A percentile compares a stretch with the other conserved stretches of the same genome.
Conservation (phyloP, 805 yeast species). For the Candida oleophila region DNA sequence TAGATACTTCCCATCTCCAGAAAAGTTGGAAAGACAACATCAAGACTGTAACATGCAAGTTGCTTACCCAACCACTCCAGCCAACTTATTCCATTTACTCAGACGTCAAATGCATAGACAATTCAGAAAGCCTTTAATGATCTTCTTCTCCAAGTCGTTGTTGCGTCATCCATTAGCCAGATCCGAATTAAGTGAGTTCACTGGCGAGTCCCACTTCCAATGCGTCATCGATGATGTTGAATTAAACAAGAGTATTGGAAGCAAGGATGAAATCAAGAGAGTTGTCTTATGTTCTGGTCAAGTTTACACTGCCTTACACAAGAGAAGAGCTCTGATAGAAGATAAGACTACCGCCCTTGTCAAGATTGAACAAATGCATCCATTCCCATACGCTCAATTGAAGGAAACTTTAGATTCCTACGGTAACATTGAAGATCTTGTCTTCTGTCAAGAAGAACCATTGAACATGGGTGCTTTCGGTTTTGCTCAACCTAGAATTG, state of each 20-base stretch:
- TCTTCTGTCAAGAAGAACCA: constrained; percentile 99
- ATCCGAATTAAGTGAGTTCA: constrained; percentile 78
- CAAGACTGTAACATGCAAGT: constrained; percentile 98
- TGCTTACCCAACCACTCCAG: constrained; percentile 97
- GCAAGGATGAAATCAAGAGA: constrained; percentile 84
- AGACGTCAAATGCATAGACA: constrained; percentile 99
- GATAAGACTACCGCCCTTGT: constrained; percentile 85
- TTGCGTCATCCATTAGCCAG: constrained; percentile 98
- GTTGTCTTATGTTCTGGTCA: constrained; percentile 87
- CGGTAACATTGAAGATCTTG: constrained; percentile 82
- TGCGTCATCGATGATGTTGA: constrained; percentile 95
- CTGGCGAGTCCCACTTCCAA: constrained; percentile 88
- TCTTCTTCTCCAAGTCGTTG: constrained; percentile 89
- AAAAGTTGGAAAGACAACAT: constrained; percentile 92
- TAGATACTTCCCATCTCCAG: constrained; percentile 86
- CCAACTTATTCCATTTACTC: constrained; percentile 91
- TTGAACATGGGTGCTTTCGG: constrained; percentile 93
- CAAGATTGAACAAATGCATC: constrained; percentile 92
- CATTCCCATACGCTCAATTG: constrained; percentile 97
- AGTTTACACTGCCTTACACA: constrained; percentile 88
- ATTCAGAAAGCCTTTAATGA: constrained; percentile 86
- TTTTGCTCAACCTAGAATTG: constrained; percentile 78
- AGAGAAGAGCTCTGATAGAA: constrained; percentile 76
- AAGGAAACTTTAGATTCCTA: constrained; percentile 78
- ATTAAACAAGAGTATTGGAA: constrained; percentile 71